Evolutionary conservation across 331 rosid species (phyloP), one percentile per base, ranked within the genome.

Genomic region (Dryas integrifolia): DNA sequence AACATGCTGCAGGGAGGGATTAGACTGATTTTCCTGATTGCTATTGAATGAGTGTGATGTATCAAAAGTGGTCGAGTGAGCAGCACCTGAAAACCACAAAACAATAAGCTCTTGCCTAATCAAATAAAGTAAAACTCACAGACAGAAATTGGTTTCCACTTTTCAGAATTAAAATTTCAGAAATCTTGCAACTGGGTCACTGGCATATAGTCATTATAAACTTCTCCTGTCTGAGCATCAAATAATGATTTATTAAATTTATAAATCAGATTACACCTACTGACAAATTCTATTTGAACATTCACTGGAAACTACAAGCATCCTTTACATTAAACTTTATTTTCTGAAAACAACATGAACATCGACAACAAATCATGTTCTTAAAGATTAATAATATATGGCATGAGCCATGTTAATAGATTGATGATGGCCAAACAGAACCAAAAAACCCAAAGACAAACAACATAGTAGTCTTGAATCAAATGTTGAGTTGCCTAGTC

Each of bases 11-110:
- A 63, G 48, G 67, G 85, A 72, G 49, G 82, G 56, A 76, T 49
- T 59, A 15, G 64, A 74, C 77, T 78, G 83, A 80, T 63, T 76
- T 72, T 81, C 92, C 80, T 57, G 90, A 82, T 80, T 59, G 16
- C 68, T 78, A 76, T 72, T 24, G 56, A 79, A 60, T 40, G 91
- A 82, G 78, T 62, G 60, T 66, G 85, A 80, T 50, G 89, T 9
- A 49, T 61, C 60, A 2, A 78, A 65, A 76, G 61, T 74, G 65
- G 80, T 44, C 3, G 92, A 70, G 24, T 15, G 77, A 70, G 80
- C 82, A 74, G 84, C 80, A 87, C 88, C 89, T 81, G 72, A 62
- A 70, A 74, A 67, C 52, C 46, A 72, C 38, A 65, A 77, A 56
- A 71, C 44, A 60, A 71, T 81, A 65, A 82, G 58, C 61, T 65